Evolutionary conservation across 2,329 filamentous ascomycete genomes (phyloP), one percentile per base, ranked within the genome.

Genomic region (Dactylellina haptotyla): DNA sequence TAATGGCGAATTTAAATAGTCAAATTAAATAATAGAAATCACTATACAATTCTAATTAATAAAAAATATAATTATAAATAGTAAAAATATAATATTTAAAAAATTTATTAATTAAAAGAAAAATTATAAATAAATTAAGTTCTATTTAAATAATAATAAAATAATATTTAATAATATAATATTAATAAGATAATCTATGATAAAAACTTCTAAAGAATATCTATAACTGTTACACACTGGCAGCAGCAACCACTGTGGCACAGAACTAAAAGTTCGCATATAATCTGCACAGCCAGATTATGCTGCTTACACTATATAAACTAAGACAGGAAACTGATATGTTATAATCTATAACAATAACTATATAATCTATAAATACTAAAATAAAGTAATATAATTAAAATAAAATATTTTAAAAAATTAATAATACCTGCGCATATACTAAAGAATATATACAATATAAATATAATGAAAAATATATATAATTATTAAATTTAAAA

Each of bases 121-220:
- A 37, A 6, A 8, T 14, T 5, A 8, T 8, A 45, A 12, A 45
- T 45, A 45, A 45, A 12, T n/a, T 12, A 45, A 45, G 6, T n/a
- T 20, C 23, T 37, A 39, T 58, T 14, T 32, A 58, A 58, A 39
- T 37, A 58, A 25, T 48, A 58, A 39, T 6, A 48, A 25, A 37
- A 41, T 37, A 39, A 37, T 25, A 39, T 58, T 43, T 32, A 58
- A 10, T 10, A 46, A 30, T 37, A 39, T 34, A 37, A 46, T 34
- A 34, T 6, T 34, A 58, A 32, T n/a, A 58, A 46, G n/a, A 12
- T 12, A 58, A n/a, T n/a, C n/a, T n/a, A n/a, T n/a, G n/a, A 34
- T 6, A 34, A 34, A 34, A 34, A 34, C 6, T 34, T 6, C 14
- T 6, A 34, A 6, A 34, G 14, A 6, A 34, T 6, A 34, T 34